Base-by-base conservation (phyloP, 148 eudicot genomes). In the Silene uniflora region DNA sequence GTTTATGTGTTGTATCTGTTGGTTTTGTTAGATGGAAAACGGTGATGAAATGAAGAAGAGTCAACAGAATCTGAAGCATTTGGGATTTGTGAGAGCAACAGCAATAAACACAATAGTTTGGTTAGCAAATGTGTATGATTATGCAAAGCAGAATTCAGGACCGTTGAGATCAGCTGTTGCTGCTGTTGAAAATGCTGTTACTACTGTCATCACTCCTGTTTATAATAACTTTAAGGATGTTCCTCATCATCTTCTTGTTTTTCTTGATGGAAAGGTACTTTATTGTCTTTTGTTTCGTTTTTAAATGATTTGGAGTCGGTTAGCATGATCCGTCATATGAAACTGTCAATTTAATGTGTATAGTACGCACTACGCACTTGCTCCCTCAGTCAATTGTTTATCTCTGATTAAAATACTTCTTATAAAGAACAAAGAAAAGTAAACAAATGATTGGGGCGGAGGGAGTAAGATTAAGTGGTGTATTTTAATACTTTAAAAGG, bases 191-290 rank as follows among this genome's bases (percentile, higher is more conserved):
- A 76, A 72, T 77, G 79, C 83, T 14, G 88, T 87, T 16, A 77
- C 82, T 14, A 73, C 82, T 22, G 79, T 81, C 55, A 77, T 83
- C 46, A 62, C 71, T 23, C 90, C 88, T 75, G 82, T 83, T 39
- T 83, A 27, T 73, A 63, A 70, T 62, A 81, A 77, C 54, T 81
- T 82, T 75, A 82, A 86, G 71, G 67, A 47, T 23, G 62, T 82
- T 11, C 88, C 88, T 60, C 74, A 58, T 74, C 81, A 82, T 76
- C 69, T 88, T 42, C 87, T 86, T 75, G 81, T 25, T 75, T 84
- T 85, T 61, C 80, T 86, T 52, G 88, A 87, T 72, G 22, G 80
- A 0, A 81, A 87, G 90, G 90, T 87, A n/a, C n/a, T n/a, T n/a
- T n/a, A 2, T 55, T 29, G 62, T 18, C 27, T 46, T 35, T 23